These are phyloP conservation scores for Panus rudis DNA, from an alignment of 768 basidiomycete genomes.

Conservation along the genomic window DNA sequence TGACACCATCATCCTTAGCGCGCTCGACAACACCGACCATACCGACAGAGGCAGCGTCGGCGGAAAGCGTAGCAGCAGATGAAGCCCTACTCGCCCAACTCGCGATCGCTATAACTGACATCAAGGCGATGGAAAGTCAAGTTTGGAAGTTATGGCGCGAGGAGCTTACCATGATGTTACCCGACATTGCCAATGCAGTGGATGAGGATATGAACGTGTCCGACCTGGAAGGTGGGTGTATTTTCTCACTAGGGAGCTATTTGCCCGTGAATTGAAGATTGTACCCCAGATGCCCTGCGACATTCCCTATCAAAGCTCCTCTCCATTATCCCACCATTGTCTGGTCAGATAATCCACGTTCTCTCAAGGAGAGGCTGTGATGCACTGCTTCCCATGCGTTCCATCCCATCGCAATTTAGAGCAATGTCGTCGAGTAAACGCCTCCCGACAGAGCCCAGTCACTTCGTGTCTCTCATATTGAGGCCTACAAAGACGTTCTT, in stretches of 20 bases:
- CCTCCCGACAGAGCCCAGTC: constrained; percentile 71
- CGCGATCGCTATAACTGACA: constrained; percentile 62
- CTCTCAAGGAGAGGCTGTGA: constrained; percentile 81
- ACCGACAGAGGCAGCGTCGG: constrained; percentile 39
- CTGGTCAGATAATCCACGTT: constrained; percentile 59
- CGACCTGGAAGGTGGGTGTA: constrained; percentile 44
- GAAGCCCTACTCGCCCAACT: constrained; percentile 61
- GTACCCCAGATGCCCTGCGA: constrained; percentile 44
- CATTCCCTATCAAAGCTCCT: constrained; percentile 44
- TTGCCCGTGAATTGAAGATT: neutral
- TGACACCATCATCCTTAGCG: constrained; percentile 23
- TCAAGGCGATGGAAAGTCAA: constrained; percentile 48
- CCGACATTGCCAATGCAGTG: constrained; percentile 29
- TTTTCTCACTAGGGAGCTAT: neutral
- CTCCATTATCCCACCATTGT: constrained; percentile 48
- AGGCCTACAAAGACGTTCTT: constrained; percentile 77
- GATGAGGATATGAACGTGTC: constrained; percentile 27
- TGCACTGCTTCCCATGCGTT: constrained; percentile 74
- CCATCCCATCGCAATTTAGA: constrained; percentile 86
- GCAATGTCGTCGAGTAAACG: constrained; percentile 68
- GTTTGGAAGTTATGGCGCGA: constrained; percentile 58
- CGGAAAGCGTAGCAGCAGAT: constrained; percentile 53
- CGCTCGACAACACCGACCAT: constrained; percentile 50
- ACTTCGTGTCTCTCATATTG: constrained; percentile 77
- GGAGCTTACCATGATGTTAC: constrained; percentile 57